Evolutionary conservation across 805 yeast genomes (phyloP), one percentile per base, ranked within the genome.

Genomic region (Wickerhamomyces strasburgensis): DNA sequence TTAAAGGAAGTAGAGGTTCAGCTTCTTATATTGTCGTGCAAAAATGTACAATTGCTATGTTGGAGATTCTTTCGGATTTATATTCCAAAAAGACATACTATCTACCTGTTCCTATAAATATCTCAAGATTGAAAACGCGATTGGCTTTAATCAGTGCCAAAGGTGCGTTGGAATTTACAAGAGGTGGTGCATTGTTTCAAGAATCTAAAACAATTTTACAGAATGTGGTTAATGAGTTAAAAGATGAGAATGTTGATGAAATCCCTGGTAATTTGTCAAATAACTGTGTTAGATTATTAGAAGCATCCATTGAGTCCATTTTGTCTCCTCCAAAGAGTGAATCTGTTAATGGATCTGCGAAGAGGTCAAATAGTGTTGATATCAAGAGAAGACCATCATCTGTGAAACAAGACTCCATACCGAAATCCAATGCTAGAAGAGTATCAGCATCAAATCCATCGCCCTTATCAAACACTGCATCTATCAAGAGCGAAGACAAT

Each of bases 181-280:
- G 85, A 54, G 87, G 88, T 27, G 95, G 96, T 0, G 79, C 90
- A 2, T 60, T 87, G 37, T 78, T 80, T 53, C 84, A 77, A 52
- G 87, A 80, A 35, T 76, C 80, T 53, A 81, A 77, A 46, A 67
- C 60, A 24, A 61, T 84, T 33, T 59, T 87, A 32, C 58, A 65
- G 15, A 71, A 64, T 21, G 67, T 78, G 3, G 58, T 80, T 3
- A 60, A 65, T 16, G 74, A 71, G 33, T 60, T 82, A 39, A 73
- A 70, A 35, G 27, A 35, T 25, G 40, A 44, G 29, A 43, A 76
- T 31, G 61, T 59, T 15, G 60, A 68, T 31, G 78, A 73, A 14
- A 58, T 77, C 18, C 78, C 86, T 1, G 87, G 88, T 0, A 68
- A 78, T 27, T 55, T 83, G 18, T 74, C 84, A 7, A 64, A 65